Base-by-base conservation (phyloP, 768 basidiomycete species). In the Leucosporidium scottii region DNA sequence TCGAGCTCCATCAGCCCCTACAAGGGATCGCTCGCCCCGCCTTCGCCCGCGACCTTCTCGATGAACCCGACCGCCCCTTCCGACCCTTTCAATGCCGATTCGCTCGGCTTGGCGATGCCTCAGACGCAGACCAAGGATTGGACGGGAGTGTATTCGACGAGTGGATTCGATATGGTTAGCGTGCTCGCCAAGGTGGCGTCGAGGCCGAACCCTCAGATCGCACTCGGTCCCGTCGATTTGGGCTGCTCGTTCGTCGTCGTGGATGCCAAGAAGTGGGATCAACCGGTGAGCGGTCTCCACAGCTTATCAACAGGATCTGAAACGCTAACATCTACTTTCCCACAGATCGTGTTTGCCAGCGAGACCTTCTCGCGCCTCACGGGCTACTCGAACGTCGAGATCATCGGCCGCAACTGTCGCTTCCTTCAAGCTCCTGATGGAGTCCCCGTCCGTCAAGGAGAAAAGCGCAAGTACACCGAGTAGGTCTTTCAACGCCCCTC, bases 191-290 rank as follows among this genome's bases (percentile, higher is more conserved):
- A 90, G 12, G 87, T 98, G 12, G 86, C 84, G 9, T 83, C 81
- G 21, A 84, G 93, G 9, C 85, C 85, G 0, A 83, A 87, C 73
- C 90, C 91, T 1, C 84, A 81, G 66, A 83, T 97, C 53, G 79
- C 82, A 15, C 83, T 98, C 23, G 94, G 96, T 21, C 91, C 94
- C 0, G 90, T 98, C 34, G 94, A 99, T 78, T 81, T 92, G 67
- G 87, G 88, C 9, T 93, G 91, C 76, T 85, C 87, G n/a, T 99
- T 98, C 78, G 83, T 90, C 74, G 89, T 99, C 50, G 87, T 86
- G 54, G 96, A 99, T 76, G 84, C 87, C 28, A 84, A 88, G 8
- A 81, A 88, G 64, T 84, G 85, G 70, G 96, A 99, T 77, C 80
- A 81, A 39, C 91, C 94, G 20, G 39, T 44, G 39, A 44, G 39